Percentiles rank a stretch among this genome's conserved stretches.
These are phyloP conservation scores for Delphinella strobiligena DNA, from an alignment of 2,329 filamentous ascomycete species.

Conservation along the genomic window DNA sequence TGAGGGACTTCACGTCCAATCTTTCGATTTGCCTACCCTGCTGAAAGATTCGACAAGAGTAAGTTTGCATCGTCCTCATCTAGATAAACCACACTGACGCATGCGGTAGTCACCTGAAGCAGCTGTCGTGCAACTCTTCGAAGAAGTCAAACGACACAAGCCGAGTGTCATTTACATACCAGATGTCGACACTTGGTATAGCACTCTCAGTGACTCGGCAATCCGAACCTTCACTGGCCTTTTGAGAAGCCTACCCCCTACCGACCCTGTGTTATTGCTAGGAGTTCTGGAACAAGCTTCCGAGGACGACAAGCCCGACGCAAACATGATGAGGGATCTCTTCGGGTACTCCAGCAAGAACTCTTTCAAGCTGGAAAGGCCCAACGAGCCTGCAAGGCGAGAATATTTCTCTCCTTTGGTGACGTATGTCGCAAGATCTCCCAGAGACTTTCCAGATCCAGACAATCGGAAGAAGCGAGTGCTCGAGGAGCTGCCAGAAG, in stretches of 20 bases:
- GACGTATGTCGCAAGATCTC: conserved; percentile 65
- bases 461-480: conserved; percentile 76
- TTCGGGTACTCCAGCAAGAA: conserved; percentile 82
- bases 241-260: conserved; percentile 71
- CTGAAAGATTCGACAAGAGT: conserved; percentile 67
- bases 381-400: conserved; percentile 53
- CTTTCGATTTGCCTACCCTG: conserved; percentile 80
- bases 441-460: conserved; percentile 77
- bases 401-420: conserved; percentile 71
- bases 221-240: conserved; percentile 76
- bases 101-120: conserved; percentile 59
- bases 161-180: conserved; percentile 94
- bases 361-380: conserved; percentile 55
- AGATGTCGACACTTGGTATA: conserved; percentile 78
- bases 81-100: conserved; percentile 5
- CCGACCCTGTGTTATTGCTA: conserved; percentile 77
- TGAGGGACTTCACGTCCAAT: conserved; percentile 88
- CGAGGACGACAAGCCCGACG: conserved; percentile 38
- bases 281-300: conserved; percentile 60
- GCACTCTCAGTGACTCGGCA: conserved; percentile 49
- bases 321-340: conserved; percentile 57
- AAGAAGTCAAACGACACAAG: conserved; percentile 86
- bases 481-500: conserved; percentile 64
- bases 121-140: conserved; percentile 79
- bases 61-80: conserved; percentile 22